Evolutionary conservation across 2,329 filamentous ascomycete species (phyloP), one percentile per base, ranked within the genome.

Genomic region (Albophoma yamanashiensis): DNA sequence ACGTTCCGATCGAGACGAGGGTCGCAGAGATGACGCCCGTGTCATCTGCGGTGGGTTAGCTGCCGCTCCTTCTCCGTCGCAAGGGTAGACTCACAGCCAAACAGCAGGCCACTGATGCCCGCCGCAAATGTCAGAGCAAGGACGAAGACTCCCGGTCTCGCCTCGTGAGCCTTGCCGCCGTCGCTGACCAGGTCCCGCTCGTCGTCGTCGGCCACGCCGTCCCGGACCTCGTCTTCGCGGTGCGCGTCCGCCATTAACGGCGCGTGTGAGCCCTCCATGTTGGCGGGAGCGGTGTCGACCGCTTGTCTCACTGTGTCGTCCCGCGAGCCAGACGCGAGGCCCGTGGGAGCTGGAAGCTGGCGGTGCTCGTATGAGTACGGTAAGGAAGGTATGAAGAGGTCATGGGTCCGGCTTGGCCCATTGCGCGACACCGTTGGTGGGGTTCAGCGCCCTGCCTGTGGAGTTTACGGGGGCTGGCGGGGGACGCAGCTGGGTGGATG

Each of bases 1-100:
- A 82, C 2, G 75, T 77, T 57, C 80, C 81, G 64, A 89, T 81
- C 2, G 85, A 86, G 55, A 89, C 82, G 42, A 89, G 77, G 1
- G 85, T 88, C 2, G 85, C 83, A 39, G 85, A 88, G 60, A 89
- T 87, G 20, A 89, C 86, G 56, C 86, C 85, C 0, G 85, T 88
- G 68, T 87, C 85, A 67, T 87, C 83, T 86, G 61, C 42, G 12
- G 45, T n/a, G 55, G 58, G 42, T 60, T 50, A 61, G 36, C 31
- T 59, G 64, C 47, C 63, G 58, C 60, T 42, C 17, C 17, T 14
- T 15, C 36, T 17, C 25, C 42, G 36, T 15, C 8, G 11, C 39
- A 6, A 38, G n/a, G 17, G 31, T 15, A 53, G 22, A 75, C 83
- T 66, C 71, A 85, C 85, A 89, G 67, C 86, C 86, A 74, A 89